Evolutionary conservation across 768 basidiomycete species (phyloP).

Genomic region (Suillus brevipes): DNA sequence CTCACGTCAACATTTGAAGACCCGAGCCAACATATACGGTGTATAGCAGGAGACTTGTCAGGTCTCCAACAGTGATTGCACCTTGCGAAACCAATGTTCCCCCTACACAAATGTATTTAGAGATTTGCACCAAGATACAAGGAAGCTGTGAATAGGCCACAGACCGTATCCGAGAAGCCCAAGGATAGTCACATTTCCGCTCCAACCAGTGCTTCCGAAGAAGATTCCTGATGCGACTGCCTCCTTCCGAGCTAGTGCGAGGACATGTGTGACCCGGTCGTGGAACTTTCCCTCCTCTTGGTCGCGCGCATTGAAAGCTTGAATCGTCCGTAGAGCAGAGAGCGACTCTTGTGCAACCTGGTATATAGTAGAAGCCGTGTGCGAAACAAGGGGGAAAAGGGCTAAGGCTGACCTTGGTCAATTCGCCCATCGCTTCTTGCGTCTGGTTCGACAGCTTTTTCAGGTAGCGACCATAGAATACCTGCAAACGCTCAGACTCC

Average conservation of each 20-base stretch:
- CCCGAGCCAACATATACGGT: constrained; percentile 87
- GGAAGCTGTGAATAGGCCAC: constrained; percentile 16
- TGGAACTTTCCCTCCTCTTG: constrained; percentile 81
- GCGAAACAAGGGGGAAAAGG: background rate
- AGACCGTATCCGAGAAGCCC: constrained; percentile 88
- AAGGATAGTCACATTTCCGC: constrained; percentile 89
- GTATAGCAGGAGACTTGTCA: constrained; percentile 88
- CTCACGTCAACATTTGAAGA: constrained; percentile 76
- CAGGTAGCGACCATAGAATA: constrained; percentile 94
- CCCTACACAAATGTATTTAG: constrained; percentile 43
- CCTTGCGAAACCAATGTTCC: constrained; percentile 89
- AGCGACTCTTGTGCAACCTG: constrained; percentile 90
- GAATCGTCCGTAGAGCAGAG: constrained; percentile 82
- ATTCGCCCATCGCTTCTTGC: constrained; percentile 93
- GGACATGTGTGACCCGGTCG: constrained; percentile 60
- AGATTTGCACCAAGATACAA: constrained; percentile 4
- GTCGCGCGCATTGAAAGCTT: constrained; percentile 83
- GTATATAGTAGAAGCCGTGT: background rate
- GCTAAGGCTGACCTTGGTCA: constrained; percentile 63
- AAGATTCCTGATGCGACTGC: constrained; percentile 91
- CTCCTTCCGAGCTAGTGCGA: constrained; percentile 80
- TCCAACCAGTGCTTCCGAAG: constrained; percentile 89
- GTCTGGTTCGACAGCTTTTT: constrained; percentile 89
- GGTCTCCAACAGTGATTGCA: constrained; percentile 86
- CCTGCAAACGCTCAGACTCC: constrained; percentile 44